Evolutionary conservation across 345 rosid genomes (phyloP), one percentile per base, ranked within the genome.

Genomic region (Mercurialis annua): DNA sequence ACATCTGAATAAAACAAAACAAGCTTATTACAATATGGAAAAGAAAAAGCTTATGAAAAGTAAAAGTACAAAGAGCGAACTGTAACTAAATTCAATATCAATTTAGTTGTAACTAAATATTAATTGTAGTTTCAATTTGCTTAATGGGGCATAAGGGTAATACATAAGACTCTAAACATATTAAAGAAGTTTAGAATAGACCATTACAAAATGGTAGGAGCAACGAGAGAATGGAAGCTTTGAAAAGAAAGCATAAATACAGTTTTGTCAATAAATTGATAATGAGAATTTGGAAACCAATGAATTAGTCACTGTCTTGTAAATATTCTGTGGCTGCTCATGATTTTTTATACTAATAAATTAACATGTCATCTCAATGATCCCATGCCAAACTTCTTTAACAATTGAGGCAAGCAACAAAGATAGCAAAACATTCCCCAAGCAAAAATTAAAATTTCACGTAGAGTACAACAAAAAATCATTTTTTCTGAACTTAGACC

Each of bases 1-100:
- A 89, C 88, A 82, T 86, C 98, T 94, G 86, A 65, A 83, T 59
- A 73, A 48, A 70, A 70, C 71, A 66, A 47, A 40, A 53, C 44
- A 59, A 42, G 70, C 44, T n/a, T 38, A 68, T 27, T 47, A 49
- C 29, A 42, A 20, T 48, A 24, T 4, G 38, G 59, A 12, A 34
- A 52, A 50, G 58, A 50, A 52, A 54, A 31, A 50, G 62, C 18
- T 54, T 26, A 63, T 24, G 44, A 57, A 17, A 54, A 54, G 33
- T 12, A 4, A 73, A 64, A 49, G 24, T 29, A 55, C 58, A 62
- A 30, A 21, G 21, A 49, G 53, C 43, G 38, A 58, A 24, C 43
- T 44, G 63, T 14, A 27, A 23, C 47, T 50, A 58, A 56, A 47
- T 61, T 65, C 16, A 24, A 43, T 26, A 31, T 31, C 50, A 71